phyloP scores from a whole-genome alignment of 495 filamentous ascomycete species.

The Xylaria intraflava region DNA sequence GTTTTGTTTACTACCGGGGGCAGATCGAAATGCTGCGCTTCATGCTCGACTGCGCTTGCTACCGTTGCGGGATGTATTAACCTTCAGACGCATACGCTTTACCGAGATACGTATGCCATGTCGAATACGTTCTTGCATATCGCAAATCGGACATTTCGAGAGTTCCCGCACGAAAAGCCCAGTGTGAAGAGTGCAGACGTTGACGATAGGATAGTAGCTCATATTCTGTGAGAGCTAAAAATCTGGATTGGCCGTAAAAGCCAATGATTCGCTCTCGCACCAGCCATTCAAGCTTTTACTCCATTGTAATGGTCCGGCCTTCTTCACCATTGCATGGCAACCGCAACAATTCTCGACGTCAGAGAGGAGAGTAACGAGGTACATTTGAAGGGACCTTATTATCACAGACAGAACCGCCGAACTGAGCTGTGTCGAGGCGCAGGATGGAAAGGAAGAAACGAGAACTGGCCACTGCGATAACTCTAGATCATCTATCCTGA shows the following conservation, averaged over 20 bases:
- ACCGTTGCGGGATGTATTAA: constrained; percentile 33
- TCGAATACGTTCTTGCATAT: constrained; percentile 21
- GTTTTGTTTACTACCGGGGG: constrained; percentile 34
- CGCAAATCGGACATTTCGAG: constrained; percentile 22
- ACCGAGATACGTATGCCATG: constrained; percentile 27
- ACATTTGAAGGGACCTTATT: constrained; percentile 1
- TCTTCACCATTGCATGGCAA: too few species aligned
- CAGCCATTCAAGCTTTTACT: constrained; percentile 16
- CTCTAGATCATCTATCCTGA: not conserved
- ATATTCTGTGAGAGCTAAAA: constrained; percentile 32
- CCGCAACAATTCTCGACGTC: constrained; percentile 41
- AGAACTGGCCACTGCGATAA: not conserved
- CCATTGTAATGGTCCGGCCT: constrained; percentile 14
- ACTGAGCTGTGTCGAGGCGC: too few species aligned
- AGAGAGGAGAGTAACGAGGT: constrained; percentile 20
- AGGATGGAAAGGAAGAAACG: constrained; percentile 15
- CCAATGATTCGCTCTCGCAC: constrained; percentile 6
- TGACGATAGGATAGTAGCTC: constrained; percentile 39
- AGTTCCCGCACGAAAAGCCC: constrained; percentile 30
- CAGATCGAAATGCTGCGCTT: constrained; percentile 37
- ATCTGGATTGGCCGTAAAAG: constrained; percentile 4
- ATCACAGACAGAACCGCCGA: constrained; percentile 11
- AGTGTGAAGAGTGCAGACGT: constrained; percentile 36
- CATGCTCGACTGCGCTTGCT: constrained; percentile 38
- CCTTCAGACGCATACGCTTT: not conserved